Percentiles rank a stretch among this genome's conserved stretches.
Evolutionary conservation across 345 rosid genomes (phyloP).

Genomic region (Salix caprea): DNA sequence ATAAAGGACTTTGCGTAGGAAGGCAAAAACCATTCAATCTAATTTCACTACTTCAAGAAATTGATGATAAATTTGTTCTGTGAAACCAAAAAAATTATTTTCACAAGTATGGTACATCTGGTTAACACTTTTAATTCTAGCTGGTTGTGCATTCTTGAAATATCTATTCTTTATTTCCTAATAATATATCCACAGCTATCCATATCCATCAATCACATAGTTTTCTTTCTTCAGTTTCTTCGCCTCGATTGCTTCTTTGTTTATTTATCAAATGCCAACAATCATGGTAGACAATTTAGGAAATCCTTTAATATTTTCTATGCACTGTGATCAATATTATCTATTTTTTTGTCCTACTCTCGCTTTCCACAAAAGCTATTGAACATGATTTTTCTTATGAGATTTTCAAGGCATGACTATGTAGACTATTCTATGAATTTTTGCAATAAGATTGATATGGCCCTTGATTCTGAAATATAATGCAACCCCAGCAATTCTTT

Average conservation of each 20-base stretch:
- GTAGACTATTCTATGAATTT: not conserved
- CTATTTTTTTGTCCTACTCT: not conserved
- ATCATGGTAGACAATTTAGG: not conserved
- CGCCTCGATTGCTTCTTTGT: not conserved
- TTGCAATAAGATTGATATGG: not conserved
- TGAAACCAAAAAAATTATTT: not conserved
- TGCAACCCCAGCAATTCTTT: not conserved
- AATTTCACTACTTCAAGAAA: not conserved
- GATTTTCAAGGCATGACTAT: not conserved
- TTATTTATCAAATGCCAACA: not conserved
- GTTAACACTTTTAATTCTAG: not conserved
- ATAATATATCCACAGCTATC: not conserved
- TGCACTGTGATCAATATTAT: not conserved
- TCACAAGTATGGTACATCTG: not conserved
- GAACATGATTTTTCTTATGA: not conserved
- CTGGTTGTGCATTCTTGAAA: not conserved
- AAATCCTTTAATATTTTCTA: not conserved
- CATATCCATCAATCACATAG: not conserved
- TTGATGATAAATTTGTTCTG: not conserved
- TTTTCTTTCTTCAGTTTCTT: too few species aligned
- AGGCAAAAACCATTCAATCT: not conserved
- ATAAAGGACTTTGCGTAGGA: constrained; percentile 5
- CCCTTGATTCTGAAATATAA: not conserved
- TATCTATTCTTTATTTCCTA: not conserved
- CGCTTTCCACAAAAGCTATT: not conserved